Evolutionary conservation across 352 stramenopile genomes (phyloP).

Genomic region (Globisporangium barbulae): DNA sequence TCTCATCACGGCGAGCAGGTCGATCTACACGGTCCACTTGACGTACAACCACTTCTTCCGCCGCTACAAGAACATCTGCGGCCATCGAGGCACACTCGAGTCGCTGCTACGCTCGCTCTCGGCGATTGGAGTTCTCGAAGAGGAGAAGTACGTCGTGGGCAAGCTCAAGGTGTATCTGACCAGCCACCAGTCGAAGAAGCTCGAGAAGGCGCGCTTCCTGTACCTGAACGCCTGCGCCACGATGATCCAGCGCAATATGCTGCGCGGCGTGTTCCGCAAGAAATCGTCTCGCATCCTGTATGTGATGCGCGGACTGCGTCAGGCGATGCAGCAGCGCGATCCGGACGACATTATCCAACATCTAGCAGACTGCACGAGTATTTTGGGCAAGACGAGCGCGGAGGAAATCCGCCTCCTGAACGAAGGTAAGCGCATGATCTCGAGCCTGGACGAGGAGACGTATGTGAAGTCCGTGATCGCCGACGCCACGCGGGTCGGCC

Average conservation of each 20-base stretch:
- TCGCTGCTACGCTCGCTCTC: constrained; percentile 69
- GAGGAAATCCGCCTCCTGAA: constrained; percentile 62
- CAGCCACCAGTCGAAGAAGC: constrained; percentile 76
- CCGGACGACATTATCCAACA: constrained; percentile 62
- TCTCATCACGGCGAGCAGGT: constrained; percentile 69
- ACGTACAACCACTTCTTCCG: constrained; percentile 80
- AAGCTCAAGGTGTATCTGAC: constrained; percentile 74
- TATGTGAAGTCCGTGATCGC: constrained; percentile 74
- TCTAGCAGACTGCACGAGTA: constrained; percentile 46
- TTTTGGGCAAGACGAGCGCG: constrained; percentile 51
- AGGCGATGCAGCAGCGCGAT: constrained; percentile 52
- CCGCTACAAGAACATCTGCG: constrained; percentile 80
- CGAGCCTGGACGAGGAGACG: constrained; percentile 65
- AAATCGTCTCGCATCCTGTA: constrained; percentile 60
- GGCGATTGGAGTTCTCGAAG: constrained; percentile 77
- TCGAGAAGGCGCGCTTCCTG: constrained; percentile 73
- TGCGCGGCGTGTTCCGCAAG: constrained; percentile 61
- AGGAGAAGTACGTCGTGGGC: constrained; percentile 74
- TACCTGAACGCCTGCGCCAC: constrained; percentile 79
- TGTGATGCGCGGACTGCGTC: constrained; percentile 50
- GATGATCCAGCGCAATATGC: constrained; percentile 83
- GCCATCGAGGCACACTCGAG: constrained; percentile 69
- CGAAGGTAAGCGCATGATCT: constrained; percentile 47
- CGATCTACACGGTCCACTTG: constrained; percentile 71
- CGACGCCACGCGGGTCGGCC: constrained; percentile 52